Evolutionary conservation across 345 rosid genomes (phyloP), one percentile per base, ranked within the genome.

Genomic region (Eucalyptus brandiana): DNA sequence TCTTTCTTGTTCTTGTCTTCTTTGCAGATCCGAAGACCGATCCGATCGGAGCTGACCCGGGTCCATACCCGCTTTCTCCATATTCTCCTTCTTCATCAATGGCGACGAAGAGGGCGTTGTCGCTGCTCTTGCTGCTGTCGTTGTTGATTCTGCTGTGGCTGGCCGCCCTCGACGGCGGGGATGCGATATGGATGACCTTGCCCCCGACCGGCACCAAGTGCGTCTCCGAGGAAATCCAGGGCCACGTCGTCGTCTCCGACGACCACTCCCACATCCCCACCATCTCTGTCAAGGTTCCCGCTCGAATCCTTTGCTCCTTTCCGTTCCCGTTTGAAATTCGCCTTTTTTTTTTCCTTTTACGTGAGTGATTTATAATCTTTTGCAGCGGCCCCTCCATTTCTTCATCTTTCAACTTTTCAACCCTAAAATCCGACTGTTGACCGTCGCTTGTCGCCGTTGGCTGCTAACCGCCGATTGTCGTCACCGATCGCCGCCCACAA

Each of bases 151-250:
- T 87, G n/a, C 47, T 87, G 48, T 87, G 88, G 65, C 13, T 23
- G 42, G 58, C 56, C 49, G 19, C 19, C 30, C 9, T 42, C 65
- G 88, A 87, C 47, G n/a, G 48, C n/a, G 88, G 69, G 60, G 69
- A 88, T 8, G 97, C 95, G 48, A 87, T 97, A 26, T 97, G 99
- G 99, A 91, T 97, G 87, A 96, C 40, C 89, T 42, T 97, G 58
- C 98, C 97, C 4, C 34, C 90, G 37, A 42, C 97, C 9, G 97
- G 96, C 34, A 93, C 97, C 47, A 97, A 97, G 89, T 97, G 99
- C 93, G 95, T 96, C 30, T 97, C 99, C 42, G 99, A 97, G 93
- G 99, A 97, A 89, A 94, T 97, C 88, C 97, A 95, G 92, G 94
- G 90, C 93, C 93, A 96, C 91, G 93, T 96, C 80, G 98, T 96